A percentile compares a stretch with the other conserved stretches of the same genome.
These are phyloP conservation scores for Apocynum venetum DNA, from an alignment of 257 asterid species.

Conservation along the genomic window DNA sequence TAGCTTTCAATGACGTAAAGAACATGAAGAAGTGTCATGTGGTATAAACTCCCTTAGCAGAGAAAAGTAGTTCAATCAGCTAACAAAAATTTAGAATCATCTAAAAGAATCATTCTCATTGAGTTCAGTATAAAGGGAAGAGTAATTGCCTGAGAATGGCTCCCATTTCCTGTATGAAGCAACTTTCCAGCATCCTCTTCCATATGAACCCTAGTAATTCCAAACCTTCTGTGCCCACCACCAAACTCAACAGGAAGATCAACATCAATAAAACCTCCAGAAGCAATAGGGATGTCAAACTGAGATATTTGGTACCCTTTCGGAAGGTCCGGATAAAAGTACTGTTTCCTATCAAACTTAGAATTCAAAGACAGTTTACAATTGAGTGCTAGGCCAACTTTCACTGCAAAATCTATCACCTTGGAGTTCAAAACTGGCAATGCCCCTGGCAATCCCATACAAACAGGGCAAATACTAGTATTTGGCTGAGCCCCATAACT, in stretches of 20 bases:
- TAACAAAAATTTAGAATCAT: not conserved
- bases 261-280: constrained; percentile 72
- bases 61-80: not conserved
- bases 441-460: constrained; percentile 98
- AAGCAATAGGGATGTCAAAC: constrained; percentile 85
- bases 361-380: constrained; percentile 67
- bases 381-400: constrained; percentile 83
- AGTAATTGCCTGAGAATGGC: constrained; percentile 66
- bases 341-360: constrained; percentile 92
- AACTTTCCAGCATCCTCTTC: constrained; percentile 99
- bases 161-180: constrained; percentile 73
- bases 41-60: not conserved
- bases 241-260: constrained; percentile 94
- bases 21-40: constrained; percentile 4
- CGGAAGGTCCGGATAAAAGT: constrained; percentile 94
- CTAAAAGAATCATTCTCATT: not conserved
- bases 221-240: constrained; percentile 92
- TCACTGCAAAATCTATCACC: constrained; percentile 74
- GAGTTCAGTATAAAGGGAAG: not conserved
- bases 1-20: not conserved
- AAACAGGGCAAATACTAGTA: constrained; percentile 77
- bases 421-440: constrained; percentile 92
- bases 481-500: constrained; percentile 80
- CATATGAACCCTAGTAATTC: constrained; percentile 95
- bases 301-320: constrained; percentile 98